Evolutionary conservation across 768 basidiomycete species (phyloP), one percentile per base, ranked within the genome.

Genomic region (Russula emetica): DNA sequence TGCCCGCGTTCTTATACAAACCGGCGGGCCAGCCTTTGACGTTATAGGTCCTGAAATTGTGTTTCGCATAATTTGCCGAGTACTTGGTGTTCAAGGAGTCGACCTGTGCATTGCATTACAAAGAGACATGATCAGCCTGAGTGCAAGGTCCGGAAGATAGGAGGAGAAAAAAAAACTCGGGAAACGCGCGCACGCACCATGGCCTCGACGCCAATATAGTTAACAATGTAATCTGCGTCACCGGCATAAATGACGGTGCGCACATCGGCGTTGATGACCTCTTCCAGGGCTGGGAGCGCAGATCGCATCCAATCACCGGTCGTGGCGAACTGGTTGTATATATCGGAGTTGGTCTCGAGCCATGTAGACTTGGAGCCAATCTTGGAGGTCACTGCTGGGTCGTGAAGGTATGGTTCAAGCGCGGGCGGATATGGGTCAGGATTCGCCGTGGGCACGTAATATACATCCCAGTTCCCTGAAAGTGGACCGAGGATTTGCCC

Each of bases 181-280:
- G 6, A n/a, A n/a, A 18, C 16, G 28, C 5, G 60, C 58, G 42
- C 68, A 83, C 82, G 38, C 14, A 38, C 38, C 83, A 85, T 82
- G 2, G 79, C 77, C 73, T 85, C 83, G 18, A 84, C 77, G n/a
- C 85, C 83, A 38, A 77, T 70, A 67, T 75, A 83, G 70, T 85
- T 86, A 60, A 80, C 68, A 62, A 84, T 82, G 69, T 78, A 84
- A 70, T 85, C 82, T 44, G 82, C 84, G 70, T 85, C 83, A 34
- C 84, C 84, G 61, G 80, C 81, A 66, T 77, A 85, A n/a, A 85
- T 69, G 50, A 83, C 70, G n/a, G 81, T 82, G 58, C 80, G 69
- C 24, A 82, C 82, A 14, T 84, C 84, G 57, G 83, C 77, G 65
- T 85, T 77, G 68, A 87, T 83, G 16, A 86, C 83, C 8, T 72